phyloP scores from a whole-genome alignment of 441 rosid genomes.

The Viola pubescens region DNA sequence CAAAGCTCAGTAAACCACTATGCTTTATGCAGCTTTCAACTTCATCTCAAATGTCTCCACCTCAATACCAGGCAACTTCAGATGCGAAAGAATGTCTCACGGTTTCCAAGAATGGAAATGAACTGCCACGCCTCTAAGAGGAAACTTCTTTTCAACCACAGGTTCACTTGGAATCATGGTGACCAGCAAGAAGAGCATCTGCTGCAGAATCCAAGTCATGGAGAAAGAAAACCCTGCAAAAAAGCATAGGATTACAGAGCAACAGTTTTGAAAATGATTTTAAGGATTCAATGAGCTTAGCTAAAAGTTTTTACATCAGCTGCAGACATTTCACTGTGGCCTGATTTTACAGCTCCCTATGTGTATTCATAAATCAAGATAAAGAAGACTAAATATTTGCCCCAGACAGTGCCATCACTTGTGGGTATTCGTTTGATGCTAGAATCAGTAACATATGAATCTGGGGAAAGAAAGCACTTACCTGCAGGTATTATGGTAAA shows the following conservation, averaged over 20 bases:
- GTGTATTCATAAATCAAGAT: slow-evolving; percentile 6
- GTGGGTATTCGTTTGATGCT: slow-evolving; percentile 1
- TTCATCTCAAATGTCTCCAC: too few species aligned
- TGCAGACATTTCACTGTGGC: not conserved
- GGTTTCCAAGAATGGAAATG: not conserved
- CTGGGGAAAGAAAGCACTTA: slow-evolving; percentile 19
- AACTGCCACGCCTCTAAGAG: not conserved
- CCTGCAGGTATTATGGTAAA: slow-evolving; percentile 93
- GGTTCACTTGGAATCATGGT: slow-evolving; percentile 18
- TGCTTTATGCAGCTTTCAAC: too few species aligned
- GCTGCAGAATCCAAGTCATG: slow-evolving; percentile 77
- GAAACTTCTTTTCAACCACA: not conserved
- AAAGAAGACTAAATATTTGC: slow-evolving; percentile 1
- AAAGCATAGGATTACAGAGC: not conserved
- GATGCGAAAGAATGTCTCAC: not conserved
- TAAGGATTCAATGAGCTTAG: too few species aligned
- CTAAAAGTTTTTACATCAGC: not conserved
- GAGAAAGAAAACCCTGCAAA: slow-evolving; percentile 84
- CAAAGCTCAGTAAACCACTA: too few species aligned
- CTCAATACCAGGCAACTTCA: too few species aligned
- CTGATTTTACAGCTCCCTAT: not conserved
- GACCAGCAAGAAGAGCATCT: slow-evolving; percentile 61
- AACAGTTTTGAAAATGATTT: not conserved
- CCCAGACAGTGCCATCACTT: not conserved
- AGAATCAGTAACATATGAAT: not conserved